A percentile compares a stretch with the other conserved stretches of the same genome.
Conservation (phyloP, 129 eudicot species). For the Chrysanthemum seticuspe region DNA sequence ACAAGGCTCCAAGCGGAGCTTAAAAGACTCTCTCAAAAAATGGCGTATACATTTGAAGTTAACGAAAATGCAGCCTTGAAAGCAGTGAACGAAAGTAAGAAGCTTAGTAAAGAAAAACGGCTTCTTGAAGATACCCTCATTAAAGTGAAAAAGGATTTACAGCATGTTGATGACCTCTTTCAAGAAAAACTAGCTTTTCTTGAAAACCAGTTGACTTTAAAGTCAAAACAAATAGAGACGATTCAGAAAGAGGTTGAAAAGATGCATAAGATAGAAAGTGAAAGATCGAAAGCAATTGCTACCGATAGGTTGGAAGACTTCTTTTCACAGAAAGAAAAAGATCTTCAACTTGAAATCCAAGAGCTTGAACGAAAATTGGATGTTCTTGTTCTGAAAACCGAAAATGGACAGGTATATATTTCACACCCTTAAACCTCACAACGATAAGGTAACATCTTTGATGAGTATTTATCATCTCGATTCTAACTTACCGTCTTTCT, state of each 20-base stretch:
- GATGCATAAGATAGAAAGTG: constrained; percentile 35
- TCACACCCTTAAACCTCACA: constrained; percentile 8
- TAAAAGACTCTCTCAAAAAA: constrained; percentile 63
- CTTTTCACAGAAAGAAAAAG: constrained; percentile 63
- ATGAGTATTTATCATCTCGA: not conserved
- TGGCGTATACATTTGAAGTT: constrained; percentile 69
- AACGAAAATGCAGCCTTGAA: constrained; percentile 67
- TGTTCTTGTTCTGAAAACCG: constrained; percentile 40
- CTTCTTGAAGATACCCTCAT: constrained; percentile 52
- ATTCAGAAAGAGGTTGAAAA: constrained; percentile 45
- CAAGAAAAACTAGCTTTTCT: constrained; percentile 51
- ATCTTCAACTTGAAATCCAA: constrained; percentile 58
- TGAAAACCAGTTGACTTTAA: constrained; percentile 34
- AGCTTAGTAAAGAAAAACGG: constrained; percentile 55
- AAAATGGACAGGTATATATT: constrained; percentile 22
- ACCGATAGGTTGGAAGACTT: constrained; percentile 48
- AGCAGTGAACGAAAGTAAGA: constrained; percentile 62
- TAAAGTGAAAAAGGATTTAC: constrained; percentile 45
- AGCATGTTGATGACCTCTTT: constrained; percentile 35
- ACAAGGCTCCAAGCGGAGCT: constrained; percentile 83
- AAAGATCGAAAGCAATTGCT: constrained; percentile 51
- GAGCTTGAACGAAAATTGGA: constrained; percentile 54
- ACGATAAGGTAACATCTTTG: constrained; percentile 8
- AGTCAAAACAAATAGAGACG: constrained; percentile 41
- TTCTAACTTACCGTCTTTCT: not conserved